Conservation (phyloP, 352 stramenopile genomes). For the Pythium angustatum region DNA sequence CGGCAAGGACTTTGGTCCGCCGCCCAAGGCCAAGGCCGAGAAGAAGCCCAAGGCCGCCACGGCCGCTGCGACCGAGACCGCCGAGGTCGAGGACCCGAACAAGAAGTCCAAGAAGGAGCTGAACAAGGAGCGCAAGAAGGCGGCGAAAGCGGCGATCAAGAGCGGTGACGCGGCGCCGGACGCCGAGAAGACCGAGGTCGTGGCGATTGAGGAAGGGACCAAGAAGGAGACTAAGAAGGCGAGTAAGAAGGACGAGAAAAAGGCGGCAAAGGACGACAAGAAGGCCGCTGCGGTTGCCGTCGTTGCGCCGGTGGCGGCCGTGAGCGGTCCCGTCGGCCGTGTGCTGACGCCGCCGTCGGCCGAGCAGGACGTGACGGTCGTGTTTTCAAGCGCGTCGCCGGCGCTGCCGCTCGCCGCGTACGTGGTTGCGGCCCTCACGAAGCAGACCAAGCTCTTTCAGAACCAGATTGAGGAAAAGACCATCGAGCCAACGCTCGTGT, state of each 20-base stretch:
- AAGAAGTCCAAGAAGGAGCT: conserved; percentile 90
- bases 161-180: conserved; percentile 38
- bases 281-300: conserved; percentile 2
- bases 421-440: conserved; percentile 58
- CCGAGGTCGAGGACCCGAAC: conserved; percentile 37
- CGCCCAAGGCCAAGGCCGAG: conserved; percentile 63
- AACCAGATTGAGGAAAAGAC: conserved; percentile 51
- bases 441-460: conserved; percentile 50
- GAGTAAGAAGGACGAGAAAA: conserved; percentile 14
- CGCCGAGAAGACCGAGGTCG: conserved; percentile 49
- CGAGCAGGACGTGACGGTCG: conserved; percentile 56
- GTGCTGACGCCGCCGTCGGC: conserved; percentile 44
- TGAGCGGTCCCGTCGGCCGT: conserved; percentile 32
- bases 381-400: conserved; percentile 54
- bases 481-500: conserved; percentile 67
- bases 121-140: conserved; percentile 89
- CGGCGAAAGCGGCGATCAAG: conserved; percentile 75
- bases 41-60: conserved; percentile 41
- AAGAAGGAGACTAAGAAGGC: neutral
- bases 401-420: conserved; percentile 66
- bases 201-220: conserved; percentile 8
- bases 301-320: neutral
- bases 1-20: conserved; percentile 69
- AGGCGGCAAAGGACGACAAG: conserved; percentile 25
- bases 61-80: neutral